Base-by-base conservation (phyloP, 768 basidiomycete species). In the Termitomyces eurrhizus region DNA sequence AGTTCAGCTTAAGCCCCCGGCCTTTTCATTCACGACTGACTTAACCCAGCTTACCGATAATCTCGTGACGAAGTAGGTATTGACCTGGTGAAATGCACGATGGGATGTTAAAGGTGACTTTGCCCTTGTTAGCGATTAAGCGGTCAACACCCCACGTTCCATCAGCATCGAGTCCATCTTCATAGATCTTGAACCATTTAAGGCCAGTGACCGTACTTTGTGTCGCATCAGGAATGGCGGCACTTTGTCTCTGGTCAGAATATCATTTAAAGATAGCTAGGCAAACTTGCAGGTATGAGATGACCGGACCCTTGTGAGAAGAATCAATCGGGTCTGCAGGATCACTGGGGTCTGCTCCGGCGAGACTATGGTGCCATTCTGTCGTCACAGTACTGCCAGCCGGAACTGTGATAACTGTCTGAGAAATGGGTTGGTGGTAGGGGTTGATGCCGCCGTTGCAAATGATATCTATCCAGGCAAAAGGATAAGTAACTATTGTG, bases 391-490 rank as follows among this genome's bases (percentile, higher is more conserved):
- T 72, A 7, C 81, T 72, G 21, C 84, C 83, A 62, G 83, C 84
- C 0, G 83, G 72, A 12, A 83, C 80, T 16, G 73, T 70, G 65
- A 85, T 81, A 41, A 82, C 67, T 1, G 71, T 71, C 26, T 68
- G 69, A 4, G 80, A 82, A 14, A 83, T 67, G 9, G 81, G 82
- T 59, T 74, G 71, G 53, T 77, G 76, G 68, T 81, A 83, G 3
- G 81, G 82, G 67, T 83, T 84, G 64, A 82, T 81, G 13, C 82
- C 83, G 26, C 83, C 82, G 54, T 86, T 86, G 76, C 84, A 85
- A 59, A 84, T 85, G 45, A 79, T 56, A 64, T 79, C 67, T 66
- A 33, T 32, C 21, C 8, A 8, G 5, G 6, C 9, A 36, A 29
- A 35, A 16, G 36, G 12, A 1, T 39, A 48, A n/a, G n/a, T n/a